These are phyloP conservation scores for Combretum micranthum DNA, from an alignment of 345 rosid genomes.

Conservation along the genomic window DNA sequence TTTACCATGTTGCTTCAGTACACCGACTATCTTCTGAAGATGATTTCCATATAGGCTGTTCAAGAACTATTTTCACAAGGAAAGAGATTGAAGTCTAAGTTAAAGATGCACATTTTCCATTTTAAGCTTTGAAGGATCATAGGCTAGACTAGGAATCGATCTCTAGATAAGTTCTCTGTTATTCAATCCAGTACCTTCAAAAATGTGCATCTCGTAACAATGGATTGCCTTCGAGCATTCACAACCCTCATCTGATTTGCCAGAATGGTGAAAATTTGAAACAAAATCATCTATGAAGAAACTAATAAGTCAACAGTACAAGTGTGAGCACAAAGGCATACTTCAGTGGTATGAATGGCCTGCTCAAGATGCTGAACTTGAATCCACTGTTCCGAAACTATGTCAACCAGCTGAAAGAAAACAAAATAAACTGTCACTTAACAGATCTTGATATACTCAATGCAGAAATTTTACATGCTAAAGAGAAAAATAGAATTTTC, in stretches of 20 bases:
- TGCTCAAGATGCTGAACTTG: conserved; percentile 68
- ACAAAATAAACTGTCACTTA: conserved; percentile 10
- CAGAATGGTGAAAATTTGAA: neutral
- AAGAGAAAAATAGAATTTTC: too few species aligned
- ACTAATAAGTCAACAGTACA: neutral
- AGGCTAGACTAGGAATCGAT: neutral
- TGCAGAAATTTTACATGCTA: too few species aligned
- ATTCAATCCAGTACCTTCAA: conserved; percentile 37
- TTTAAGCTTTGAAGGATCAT: too few species aligned
- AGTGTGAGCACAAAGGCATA: conserved; percentile 2
- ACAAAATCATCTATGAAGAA: conserved; percentile 1
- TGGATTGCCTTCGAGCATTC: conserved; percentile 25
- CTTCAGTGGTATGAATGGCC: conserved; percentile 42
- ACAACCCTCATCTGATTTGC: conserved; percentile 30
- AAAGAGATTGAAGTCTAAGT: too few species aligned
- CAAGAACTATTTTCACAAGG: conserved; percentile 24
- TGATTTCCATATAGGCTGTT: conserved; percentile 25
- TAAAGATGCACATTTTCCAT: too few species aligned
- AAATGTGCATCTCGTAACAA: conserved; percentile 35
- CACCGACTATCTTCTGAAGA: conserved; percentile 23
- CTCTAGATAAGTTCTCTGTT: neutral
- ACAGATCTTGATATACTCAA: too few species aligned
- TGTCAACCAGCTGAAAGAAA: conserved; percentile 37
- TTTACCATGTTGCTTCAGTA: conserved; percentile 21
- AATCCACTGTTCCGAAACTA: conserved; percentile 63